Evolutionary conservation across 169 alveolate species (phyloP).

Genomic region (Babesia bovis): DNA sequence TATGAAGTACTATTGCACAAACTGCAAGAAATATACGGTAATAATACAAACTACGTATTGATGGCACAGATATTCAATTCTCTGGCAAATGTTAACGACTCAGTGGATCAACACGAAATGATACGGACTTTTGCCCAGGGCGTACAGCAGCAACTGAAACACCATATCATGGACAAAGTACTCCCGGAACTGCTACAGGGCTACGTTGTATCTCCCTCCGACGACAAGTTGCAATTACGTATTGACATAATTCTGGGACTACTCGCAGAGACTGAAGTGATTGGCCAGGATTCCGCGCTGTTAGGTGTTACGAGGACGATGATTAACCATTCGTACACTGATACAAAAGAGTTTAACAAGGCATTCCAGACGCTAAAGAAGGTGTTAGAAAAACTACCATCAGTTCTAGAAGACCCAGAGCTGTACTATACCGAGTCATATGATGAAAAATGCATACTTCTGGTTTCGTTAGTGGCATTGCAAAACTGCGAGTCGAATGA

Average conservation of each 20-base stretch:
- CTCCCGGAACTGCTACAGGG: slow-evolving; percentile 2
- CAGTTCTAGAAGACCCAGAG: slow-evolving; percentile 6
- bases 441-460: not conserved
- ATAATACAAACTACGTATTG: not conserved
- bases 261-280: not conserved
- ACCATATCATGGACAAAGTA: slow-evolving; percentile 5
- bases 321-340: not conserved
- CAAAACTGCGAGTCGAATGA: not conserved
- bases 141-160: not conserved
- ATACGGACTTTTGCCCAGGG: slow-evolving; percentile 10
- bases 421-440: slow-evolving; percentile 1
- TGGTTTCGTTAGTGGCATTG: slow-evolving; percentile 21
- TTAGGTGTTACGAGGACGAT: slow-evolving; percentile 8
- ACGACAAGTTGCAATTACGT: not conserved
- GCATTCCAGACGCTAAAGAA: not conserved
- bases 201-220: not conserved
- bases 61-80: slow-evolving; percentile 15
- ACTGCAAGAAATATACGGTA: not conserved
- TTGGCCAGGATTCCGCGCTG: slow-evolving; percentile 1
- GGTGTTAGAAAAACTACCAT: not conserved
- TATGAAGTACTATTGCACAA: not conserved
- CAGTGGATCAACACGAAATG: not conserved
- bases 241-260: slow-evolving; percentile 6
- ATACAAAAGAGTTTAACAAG: slow-evolving; percentile 6
- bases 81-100: not conserved